Evolutionary conservation across 495 filamentous ascomycete species (phyloP).

Genomic region (Aeminium ludgeri): DNA sequence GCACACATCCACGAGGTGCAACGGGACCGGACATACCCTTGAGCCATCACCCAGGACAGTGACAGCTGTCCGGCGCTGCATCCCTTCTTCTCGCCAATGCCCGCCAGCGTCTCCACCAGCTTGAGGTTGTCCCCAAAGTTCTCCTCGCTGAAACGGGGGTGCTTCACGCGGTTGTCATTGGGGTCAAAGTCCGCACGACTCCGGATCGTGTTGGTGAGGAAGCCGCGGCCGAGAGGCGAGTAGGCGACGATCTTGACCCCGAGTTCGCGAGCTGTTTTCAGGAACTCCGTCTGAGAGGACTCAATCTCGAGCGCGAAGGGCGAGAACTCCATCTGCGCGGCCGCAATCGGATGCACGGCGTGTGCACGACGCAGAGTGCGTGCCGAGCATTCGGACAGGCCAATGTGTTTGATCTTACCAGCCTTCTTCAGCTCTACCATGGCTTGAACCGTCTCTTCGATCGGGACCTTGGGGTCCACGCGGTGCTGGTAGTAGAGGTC

Average conservation of each 20-base stretch:
- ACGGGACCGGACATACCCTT: constrained; percentile 22
- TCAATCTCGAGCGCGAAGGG: constrained; percentile 42
- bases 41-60: constrained; percentile 28
- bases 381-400: constrained; percentile 39
- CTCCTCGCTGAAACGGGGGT: constrained; percentile 34
- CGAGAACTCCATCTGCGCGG: constrained; percentile 46
- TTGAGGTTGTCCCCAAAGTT: constrained; percentile 36
- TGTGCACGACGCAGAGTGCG: constrained; percentile 40
- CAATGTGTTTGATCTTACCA: constrained; percentile 43
- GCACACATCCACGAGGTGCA: constrained; percentile 27
- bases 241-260: constrained; percentile 32
- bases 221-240: constrained; percentile 32
- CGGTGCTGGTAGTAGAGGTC: constrained; percentile 28
- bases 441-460: constrained; percentile 42
- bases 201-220: constrained; percentile 45
- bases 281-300: constrained; percentile 27
- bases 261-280: constrained; percentile 40
- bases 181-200: constrained; percentile 24
- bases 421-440: constrained; percentile 26
- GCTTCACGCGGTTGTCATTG: constrained; percentile 19
- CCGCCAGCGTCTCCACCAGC: constrained; percentile 47
- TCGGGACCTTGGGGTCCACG: constrained; percentile 31
- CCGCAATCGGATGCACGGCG: constrained; percentile 40
- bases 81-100: constrained; percentile 51
- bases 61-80: constrained; percentile 27